phyloP scores from a whole-genome alignment of 352 stramenopile species.

The Phytophthora cryptogea region DNA sequence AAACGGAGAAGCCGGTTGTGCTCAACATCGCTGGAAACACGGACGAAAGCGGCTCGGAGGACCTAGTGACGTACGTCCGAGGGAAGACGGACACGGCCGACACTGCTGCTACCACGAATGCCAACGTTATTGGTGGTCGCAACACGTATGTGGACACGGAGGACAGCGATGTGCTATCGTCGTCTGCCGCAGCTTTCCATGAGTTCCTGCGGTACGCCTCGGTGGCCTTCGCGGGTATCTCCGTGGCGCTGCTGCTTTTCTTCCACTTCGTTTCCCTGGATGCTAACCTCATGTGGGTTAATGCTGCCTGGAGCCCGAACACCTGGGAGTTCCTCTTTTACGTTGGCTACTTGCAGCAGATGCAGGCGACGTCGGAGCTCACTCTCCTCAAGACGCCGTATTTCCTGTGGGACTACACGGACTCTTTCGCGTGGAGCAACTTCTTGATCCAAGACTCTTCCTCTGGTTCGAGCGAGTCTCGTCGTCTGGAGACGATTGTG shows the following conservation, averaged over 20 bases:
- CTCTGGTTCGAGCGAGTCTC: constrained; percentile 20
- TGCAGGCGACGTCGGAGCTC: constrained; percentile 61
- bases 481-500: constrained; percentile 63
- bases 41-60: constrained; percentile 27
- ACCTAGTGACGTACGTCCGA: constrained; percentile 54
- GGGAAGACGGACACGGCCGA: constrained; percentile 31
- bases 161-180: constrained; percentile 48
- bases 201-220: constrained; percentile 64
- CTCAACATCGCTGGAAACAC: constrained; percentile 47
- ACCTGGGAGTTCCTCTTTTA: constrained; percentile 79
- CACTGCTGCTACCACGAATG: constrained; percentile 21
- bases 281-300: constrained; percentile 44
- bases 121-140: constrained; percentile 62
- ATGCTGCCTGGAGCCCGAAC: constrained; percentile 64
- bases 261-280: constrained; percentile 73
- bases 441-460: constrained; percentile 47
- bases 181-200: constrained; percentile 51
- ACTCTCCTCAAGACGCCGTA: constrained; percentile 69
- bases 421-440: constrained; percentile 74
- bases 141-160: constrained; percentile 56
- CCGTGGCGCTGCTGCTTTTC: constrained; percentile 55
- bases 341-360: constrained; percentile 72
- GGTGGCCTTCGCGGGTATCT: constrained; percentile 65
- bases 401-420: constrained; percentile 70
- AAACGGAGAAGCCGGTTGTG: constrained; percentile 49